Base-by-base conservation (phyloP, 768 basidiomycete species). In the Boletellus emodensis region DNA sequence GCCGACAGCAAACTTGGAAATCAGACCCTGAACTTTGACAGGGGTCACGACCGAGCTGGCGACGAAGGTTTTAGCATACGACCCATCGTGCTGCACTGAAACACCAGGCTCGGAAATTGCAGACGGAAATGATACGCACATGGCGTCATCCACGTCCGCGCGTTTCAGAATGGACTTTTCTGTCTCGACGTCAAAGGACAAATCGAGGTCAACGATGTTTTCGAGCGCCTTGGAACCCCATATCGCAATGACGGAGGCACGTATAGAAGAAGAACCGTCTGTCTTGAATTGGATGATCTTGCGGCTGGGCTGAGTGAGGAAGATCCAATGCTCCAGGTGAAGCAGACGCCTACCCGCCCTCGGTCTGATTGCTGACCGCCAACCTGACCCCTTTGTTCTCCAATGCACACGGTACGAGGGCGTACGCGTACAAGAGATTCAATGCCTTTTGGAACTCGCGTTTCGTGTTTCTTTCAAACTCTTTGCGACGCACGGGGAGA, bases 401-500 rank as follows among this genome's bases (percentile, higher is more conserved):
- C 38, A 68, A 60, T 13, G 78, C 71, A 48, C 90, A 92, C 0
- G 90, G 91, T 0, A 90, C 85, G 4, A 99, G 73, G 0, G 94
- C 94, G 67, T 98, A 99, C 0, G 90, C 92, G 40, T 85, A 82
- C 37, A 98, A 68, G 14, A 96, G 72, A 6, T 78, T 72, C n/a
- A 97, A 64, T 2, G 89, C 87, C 61, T 96, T 96, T 4, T 73
- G 82, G 60, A 88, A 94, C 59, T 98, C 95, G 37, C 93, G 82
- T 64, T 95, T 97, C 1, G 77, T 75, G 57, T 95, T 94, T 47
- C 90, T 74, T 61, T 92, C 85, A 30, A 97, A 78, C 59, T 98
- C 96, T 65, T 94, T 94, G 6, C 92, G 77, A 5, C 95, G 80
- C 6, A 99, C 96, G 1, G 96, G 92, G 0, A 97, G 75, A 1